Evolutionary conservation across 306 rosid species (phyloP).

Genomic region (Quercus glauca): DNA sequence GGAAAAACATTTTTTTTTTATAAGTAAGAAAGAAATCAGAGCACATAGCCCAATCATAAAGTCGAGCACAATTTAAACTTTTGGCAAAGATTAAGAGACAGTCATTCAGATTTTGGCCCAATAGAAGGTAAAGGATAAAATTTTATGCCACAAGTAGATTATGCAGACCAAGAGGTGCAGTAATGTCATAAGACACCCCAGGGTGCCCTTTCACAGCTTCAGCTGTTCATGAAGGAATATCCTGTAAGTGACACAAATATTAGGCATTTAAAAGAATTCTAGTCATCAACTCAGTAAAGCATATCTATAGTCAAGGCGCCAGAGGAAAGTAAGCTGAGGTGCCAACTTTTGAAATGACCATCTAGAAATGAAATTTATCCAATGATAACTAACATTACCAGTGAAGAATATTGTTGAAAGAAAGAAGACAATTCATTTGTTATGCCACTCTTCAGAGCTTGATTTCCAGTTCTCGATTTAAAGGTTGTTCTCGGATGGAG

Average conservation of each 20-base stretch:
- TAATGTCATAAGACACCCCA: constrained; percentile 57
- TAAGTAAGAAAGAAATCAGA: background rate
- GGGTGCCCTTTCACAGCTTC: constrained; percentile 85
- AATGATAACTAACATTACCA: no score
- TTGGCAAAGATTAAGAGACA: background rate
- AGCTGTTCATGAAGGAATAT: constrained; percentile 78
- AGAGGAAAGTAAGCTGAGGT: constrained; percentile 13
- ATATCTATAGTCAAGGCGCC: background rate
- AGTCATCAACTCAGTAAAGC: background rate
- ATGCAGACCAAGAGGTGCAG: constrained; percentile 89
- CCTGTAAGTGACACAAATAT: constrained; percentile 41
- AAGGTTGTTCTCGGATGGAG: no score
- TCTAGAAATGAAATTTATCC: no score
- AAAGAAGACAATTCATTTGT: no score
- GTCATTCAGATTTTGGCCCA: background rate
- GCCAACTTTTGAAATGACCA: constrained; percentile 24
- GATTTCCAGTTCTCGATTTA: no score
- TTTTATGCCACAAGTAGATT: constrained; percentile 71
- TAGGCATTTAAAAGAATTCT: background rate
- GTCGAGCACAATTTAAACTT: constrained; percentile 1
- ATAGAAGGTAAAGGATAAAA: background rate
- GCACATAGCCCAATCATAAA: background rate
- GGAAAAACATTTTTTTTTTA: no score
- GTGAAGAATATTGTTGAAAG: no score
- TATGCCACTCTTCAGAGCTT: no score